Evolutionary conservation across 202 grass and related monocot species (phyloP).

Genomic region (Sporobolus alterniflorus): DNA sequence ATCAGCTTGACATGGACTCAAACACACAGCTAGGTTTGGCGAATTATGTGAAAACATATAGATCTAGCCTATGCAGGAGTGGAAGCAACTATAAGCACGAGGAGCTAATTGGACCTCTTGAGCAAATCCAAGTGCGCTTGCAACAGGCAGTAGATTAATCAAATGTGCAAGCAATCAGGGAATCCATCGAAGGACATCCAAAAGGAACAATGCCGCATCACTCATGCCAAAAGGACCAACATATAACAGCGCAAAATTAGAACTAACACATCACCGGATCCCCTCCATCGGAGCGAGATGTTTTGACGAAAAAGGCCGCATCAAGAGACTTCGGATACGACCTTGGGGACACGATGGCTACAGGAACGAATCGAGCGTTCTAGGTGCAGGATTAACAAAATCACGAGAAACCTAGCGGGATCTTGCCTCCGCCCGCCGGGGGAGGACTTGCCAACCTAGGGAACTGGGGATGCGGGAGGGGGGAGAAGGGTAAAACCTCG

Average conservation of each 20-base stretch:
- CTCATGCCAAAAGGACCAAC: background rate
- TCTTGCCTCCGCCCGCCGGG: background rate
- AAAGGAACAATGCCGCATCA: background rate
- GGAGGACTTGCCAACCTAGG: background rate
- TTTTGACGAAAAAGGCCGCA: background rate
- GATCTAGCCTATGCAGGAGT: background rate
- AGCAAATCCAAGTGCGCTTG: background rate
- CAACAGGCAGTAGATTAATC: background rate
- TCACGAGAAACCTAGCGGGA: slow-evolving; percentile 5
- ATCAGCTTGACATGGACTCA: background rate
- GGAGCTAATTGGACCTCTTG: background rate
- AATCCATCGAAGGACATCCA: background rate
- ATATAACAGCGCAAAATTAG: background rate
- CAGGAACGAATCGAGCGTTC: background rate
- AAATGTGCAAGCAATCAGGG: background rate
- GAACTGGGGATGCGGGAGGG: background rate
- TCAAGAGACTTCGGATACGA: background rate
- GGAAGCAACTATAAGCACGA: background rate
- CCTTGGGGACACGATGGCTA: background rate
- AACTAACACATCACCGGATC: background rate
- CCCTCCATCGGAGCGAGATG: background rate
- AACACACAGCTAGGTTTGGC: background rate
- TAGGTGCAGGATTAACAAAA: background rate
- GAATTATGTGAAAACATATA: background rate
- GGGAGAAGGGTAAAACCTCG: slow-evolving; percentile 23